Conservation (phyloP, 768 basidiomycete species). For the Brasilioporus rufonigricans region DNA sequence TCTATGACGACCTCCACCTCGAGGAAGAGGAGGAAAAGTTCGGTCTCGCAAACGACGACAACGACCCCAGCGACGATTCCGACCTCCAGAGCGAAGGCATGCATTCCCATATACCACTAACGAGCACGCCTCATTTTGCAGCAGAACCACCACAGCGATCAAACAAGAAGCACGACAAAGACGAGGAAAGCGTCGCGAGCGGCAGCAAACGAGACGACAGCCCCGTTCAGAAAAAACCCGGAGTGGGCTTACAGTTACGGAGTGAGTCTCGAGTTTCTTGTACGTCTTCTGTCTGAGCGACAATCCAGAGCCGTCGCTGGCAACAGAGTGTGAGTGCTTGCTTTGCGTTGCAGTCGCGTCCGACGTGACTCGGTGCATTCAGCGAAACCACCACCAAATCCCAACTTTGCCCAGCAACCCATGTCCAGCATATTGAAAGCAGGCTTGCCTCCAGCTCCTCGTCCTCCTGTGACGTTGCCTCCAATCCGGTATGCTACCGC, state of each 20-base stretch:
- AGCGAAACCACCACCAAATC: slow-evolving; percentile 71
- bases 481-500: slow-evolving; percentile 92
- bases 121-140: not conserved
- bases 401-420: slow-evolving; percentile 80
- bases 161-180: slow-evolving; percentile 66
- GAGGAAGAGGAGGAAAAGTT: slow-evolving; percentile 97
- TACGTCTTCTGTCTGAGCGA: slow-evolving; percentile 14
- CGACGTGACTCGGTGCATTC: slow-evolving; percentile 7
- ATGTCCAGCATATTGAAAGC: slow-evolving; percentile 75
- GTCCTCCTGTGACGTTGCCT: slow-evolving; percentile 55
- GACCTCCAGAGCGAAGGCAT: slow-evolving; percentile 72
- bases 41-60: slow-evolving; percentile 67
- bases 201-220: slow-evolving; percentile 72
- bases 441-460: slow-evolving; percentile 57
- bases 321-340: slow-evolving; percentile 51
- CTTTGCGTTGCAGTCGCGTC: not conserved
- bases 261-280: slow-evolving; percentile 49
- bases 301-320: slow-evolving; percentile 62
- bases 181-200: slow-evolving; percentile 73
- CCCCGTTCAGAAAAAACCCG: slow-evolving; percentile 77
- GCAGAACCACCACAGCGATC: slow-evolving; percentile 65
- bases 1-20: slow-evolving; percentile 96
- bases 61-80: slow-evolving; percentile 72
- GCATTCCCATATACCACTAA: not conserved
- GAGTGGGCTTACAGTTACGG: slow-evolving; percentile 58